These are phyloP conservation scores for Bombardia bombarda DNA, from an alignment of 495 filamentous ascomycete species.

Conservation along the genomic window DNA sequence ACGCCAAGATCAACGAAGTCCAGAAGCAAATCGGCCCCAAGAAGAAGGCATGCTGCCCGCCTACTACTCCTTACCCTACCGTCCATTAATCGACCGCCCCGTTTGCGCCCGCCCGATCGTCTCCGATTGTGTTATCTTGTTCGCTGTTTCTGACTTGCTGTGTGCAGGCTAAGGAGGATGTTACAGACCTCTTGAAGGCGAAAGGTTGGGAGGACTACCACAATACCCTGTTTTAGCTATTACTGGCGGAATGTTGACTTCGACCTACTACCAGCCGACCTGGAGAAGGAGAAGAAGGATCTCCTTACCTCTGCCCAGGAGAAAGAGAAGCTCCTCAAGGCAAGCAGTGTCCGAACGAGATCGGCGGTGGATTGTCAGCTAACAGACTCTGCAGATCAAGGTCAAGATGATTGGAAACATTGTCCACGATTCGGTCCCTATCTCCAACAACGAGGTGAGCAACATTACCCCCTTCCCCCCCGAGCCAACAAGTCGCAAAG, in stretches of 20 bases:
- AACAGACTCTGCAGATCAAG: no score
- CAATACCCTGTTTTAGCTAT: background rate
- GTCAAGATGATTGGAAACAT: conserved; percentile 85
- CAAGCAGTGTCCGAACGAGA: no score
- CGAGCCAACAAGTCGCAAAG: no score
- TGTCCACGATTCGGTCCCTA: conserved; percentile 86
- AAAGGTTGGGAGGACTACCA: conserved; percentile 38
- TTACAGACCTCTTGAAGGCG: conserved; percentile 67
- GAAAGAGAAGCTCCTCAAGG: conserved; percentile 60
- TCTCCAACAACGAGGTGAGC: conserved; percentile 75
- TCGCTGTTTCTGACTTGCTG: conserved; percentile 8
- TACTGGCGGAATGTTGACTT: background rate
- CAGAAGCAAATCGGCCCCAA: conserved; percentile 86
- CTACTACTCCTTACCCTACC: conserved; percentile 5
- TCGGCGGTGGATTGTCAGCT: no score
- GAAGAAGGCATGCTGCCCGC: conserved; percentile 63
- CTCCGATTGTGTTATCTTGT: background rate
- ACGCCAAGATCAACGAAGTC: conserved; percentile 73
- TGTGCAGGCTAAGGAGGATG: conserved; percentile 74
- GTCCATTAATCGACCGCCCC: background rate
- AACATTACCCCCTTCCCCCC: background rate
- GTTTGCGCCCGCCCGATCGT: background rate
- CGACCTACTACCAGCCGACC: conserved; percentile 25
- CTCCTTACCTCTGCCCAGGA: conserved; percentile 62
- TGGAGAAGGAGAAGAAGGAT: conserved; percentile 74